phyloP scores from a whole-genome alignment of 257 asterid species.

The Mitragyna speciosa region DNA sequence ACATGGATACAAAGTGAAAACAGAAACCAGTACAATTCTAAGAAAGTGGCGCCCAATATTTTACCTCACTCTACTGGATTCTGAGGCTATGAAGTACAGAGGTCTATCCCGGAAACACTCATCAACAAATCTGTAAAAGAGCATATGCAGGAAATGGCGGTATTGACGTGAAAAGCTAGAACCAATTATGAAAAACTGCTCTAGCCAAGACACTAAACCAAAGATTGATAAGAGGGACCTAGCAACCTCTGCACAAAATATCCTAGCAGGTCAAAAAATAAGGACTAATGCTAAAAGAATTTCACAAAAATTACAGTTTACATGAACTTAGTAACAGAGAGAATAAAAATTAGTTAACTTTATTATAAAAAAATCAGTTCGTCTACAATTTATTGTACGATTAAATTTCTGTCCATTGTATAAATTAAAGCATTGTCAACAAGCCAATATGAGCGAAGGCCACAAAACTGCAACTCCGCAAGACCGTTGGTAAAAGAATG shows the following conservation, averaged over 20 bases:
- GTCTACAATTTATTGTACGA: conserved; percentile 1
- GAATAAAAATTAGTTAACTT: not conserved
- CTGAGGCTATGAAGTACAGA: not conserved
- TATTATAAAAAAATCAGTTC: conserved; percentile 2
- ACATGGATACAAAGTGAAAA: too few species aligned
- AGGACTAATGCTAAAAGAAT: not conserved
- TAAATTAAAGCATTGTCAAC: not conserved
- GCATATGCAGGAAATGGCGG: not conserved
- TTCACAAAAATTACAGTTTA: not conserved
- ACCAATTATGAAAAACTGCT: too few species aligned
- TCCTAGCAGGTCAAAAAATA: not conserved
- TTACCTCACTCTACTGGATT: too few species aligned
- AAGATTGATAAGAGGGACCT: too few species aligned
- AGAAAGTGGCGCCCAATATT: not conserved
- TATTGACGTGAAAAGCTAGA: too few species aligned
- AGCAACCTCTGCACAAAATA: too few species aligned
- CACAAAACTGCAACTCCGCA: not conserved
- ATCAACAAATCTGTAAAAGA: not conserved
- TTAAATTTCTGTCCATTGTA: not conserved
- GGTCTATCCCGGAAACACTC: not conserved
- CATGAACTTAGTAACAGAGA: not conserved
- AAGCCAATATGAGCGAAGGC: conserved; percentile 2
- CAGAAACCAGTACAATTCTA: not conserved
- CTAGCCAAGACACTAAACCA: too few species aligned
- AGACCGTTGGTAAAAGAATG: conserved; percentile 7